phyloP scores from a whole-genome alignment of 805 yeast genomes.

The Ogataea methanolica region DNA sequence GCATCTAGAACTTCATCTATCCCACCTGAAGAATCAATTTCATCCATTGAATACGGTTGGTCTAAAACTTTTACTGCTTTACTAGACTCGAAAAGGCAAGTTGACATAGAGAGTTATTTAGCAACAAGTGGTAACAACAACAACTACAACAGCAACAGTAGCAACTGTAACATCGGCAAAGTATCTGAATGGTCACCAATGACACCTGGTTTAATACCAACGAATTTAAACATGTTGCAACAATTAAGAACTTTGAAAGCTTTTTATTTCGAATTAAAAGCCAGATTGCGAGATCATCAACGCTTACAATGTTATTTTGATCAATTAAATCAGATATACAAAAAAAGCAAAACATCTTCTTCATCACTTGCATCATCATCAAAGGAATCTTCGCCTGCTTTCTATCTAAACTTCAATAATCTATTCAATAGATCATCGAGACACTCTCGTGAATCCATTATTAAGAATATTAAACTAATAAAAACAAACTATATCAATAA shows the following conservation, averaged over 20 bases:
- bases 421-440: slow-evolving; percentile 12
- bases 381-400: slow-evolving; percentile 2
- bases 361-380: neutral
- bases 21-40: slow-evolving; percentile 68
- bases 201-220: slow-evolving; percentile 22
- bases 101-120: slow-evolving; percentile 18
- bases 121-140: slow-evolving; percentile 14
- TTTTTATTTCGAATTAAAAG: slow-evolving; percentile 37
- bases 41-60: slow-evolving; percentile 87
- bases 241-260: slow-evolving; percentile 37
- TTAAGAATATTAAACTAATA: slow-evolving; percentile 33
- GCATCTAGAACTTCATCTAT: slow-evolving; percentile 79
- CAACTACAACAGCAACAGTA: too few relatives aligned
- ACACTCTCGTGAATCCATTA: slow-evolving; percentile 10
- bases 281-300: slow-evolving; percentile 40
- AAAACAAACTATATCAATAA: slow-evolving; percentile 37
- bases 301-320: slow-evolving; percentile 12
- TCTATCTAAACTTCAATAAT: slow-evolving; percentile 6
- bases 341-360: slow-evolving; percentile 1
- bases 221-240: slow-evolving; percentile 27
- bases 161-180: slow-evolving; percentile 4
- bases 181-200: slow-evolving; percentile 41
- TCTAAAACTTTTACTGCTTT: slow-evolving; percentile 25
- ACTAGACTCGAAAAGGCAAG: slow-evolving; percentile 1
- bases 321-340: slow-evolving; percentile 10